Conservation (phyloP, 148 eudicot genomes). For the Diospyros lotus region DNA sequence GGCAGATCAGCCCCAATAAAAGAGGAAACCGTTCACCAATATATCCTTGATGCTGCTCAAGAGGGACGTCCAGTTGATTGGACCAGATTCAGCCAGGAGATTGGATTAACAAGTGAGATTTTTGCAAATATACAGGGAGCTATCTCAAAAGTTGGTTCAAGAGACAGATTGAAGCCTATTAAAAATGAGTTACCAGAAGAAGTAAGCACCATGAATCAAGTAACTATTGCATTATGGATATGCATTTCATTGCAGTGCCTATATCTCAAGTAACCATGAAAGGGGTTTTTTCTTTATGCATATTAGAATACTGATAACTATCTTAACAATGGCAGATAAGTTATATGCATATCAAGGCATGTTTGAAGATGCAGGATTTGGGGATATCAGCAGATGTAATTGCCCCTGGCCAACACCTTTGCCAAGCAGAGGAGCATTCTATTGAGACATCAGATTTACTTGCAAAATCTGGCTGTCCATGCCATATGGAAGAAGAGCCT, state of each 20-base stretch:
- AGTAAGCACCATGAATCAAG: conserved; percentile 34
- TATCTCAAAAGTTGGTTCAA: conserved; percentile 61
- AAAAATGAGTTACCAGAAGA: conserved; percentile 77
- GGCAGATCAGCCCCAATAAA: conserved; percentile 78
- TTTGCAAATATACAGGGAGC: conserved; percentile 33
- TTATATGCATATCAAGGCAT: conserved; percentile 52
- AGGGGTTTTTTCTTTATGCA: neutral
- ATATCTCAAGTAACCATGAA: neutral
- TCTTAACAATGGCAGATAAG: conserved; percentile 35
- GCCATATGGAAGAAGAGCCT: conserved; percentile 15
- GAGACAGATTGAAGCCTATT: conserved; percentile 69
- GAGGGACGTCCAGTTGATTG: conserved; percentile 67
- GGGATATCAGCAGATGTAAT: conserved; percentile 34
- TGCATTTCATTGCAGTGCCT: neutral
- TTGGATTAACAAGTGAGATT: conserved; percentile 48
- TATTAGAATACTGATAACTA: neutral
- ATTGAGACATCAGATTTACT: conserved; percentile 24
- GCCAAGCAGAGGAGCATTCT: conserved; percentile 18
- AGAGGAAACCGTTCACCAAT: conserved; percentile 58
- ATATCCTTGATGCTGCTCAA: conserved; percentile 67
- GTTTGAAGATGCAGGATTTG: conserved; percentile 49
- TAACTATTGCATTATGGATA: neutral
- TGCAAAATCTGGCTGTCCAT: conserved; percentile 9
- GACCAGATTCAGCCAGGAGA: conserved; percentile 59
- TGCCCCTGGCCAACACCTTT: conserved; percentile 16